Percentiles rank a stretch among this genome's conserved stretches.
Conservation (phyloP, 2,329 filamentous ascomycete genomes). For the Neofusicoccum sp. region DNA sequence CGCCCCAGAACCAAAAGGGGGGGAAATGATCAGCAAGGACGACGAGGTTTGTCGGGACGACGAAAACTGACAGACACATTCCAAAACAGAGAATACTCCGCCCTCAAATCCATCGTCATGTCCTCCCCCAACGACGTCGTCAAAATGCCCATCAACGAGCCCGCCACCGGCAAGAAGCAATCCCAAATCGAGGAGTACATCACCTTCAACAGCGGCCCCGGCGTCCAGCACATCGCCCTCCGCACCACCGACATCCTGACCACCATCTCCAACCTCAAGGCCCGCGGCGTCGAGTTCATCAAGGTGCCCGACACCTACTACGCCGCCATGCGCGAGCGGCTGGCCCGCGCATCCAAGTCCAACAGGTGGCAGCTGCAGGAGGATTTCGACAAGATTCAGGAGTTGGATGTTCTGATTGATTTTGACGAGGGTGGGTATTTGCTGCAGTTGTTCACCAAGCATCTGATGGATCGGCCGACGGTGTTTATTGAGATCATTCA, state of each 20-base stretch:
- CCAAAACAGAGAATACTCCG: conserved; percentile 72
- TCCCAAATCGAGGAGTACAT: conserved; percentile 89
- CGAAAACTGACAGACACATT: too few species aligned
- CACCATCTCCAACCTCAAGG: conserved; percentile 73
- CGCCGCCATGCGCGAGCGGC: conserved; percentile 67
- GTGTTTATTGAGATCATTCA: conserved; percentile 98
- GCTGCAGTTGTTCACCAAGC: conserved; percentile 62
- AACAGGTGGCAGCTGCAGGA: conserved; percentile 64
- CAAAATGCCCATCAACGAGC: conserved; percentile 99
- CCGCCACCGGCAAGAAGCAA: conserved; percentile 83
- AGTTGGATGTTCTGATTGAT: conserved; percentile 85
- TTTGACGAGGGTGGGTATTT: conserved; percentile 92
- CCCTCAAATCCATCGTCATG: conserved; percentile 88
- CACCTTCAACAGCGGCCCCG: conserved; percentile 82
- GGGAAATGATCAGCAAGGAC: not conserved
- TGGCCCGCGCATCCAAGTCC: conserved; percentile 52
- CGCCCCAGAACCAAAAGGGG: not conserved
- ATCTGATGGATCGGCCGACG: conserved; percentile 88
- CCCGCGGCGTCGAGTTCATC: conserved; percentile 92
- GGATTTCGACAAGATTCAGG: conserved; percentile 73
- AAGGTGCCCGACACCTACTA: conserved; percentile 86
- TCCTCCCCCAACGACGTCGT: conserved; percentile 76
- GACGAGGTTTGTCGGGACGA: too few species aligned
- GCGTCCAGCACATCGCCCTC: conserved; percentile 91
- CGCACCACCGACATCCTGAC: conserved; percentile 76